phyloP scores from a whole-genome alignment of 345 rosid genomes.

The Corchorus olitorius region DNA sequence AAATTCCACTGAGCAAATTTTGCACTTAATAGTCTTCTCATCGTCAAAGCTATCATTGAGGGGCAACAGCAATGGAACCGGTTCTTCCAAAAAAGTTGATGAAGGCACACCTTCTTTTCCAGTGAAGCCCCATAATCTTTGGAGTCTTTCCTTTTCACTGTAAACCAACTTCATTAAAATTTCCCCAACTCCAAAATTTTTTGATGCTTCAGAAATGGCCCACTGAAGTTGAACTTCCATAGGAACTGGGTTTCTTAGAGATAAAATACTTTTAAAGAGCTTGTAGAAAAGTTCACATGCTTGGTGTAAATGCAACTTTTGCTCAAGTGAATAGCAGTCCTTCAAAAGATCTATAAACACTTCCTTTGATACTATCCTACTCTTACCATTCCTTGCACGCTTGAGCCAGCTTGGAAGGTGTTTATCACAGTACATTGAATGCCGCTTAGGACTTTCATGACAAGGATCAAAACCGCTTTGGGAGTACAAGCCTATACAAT shows the following conservation, averaged over 20 bases:
- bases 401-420: conserved; percentile 99
- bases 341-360: conserved; percentile 76
- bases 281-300: conserved; percentile 97
- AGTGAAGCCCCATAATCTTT: conserved; percentile 71
- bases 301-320: conserved; percentile 74
- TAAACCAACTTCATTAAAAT: conserved; percentile 72
- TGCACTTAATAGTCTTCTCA: conserved; percentile 56
- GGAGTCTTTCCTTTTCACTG: conserved; percentile 75
- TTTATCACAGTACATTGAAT: conserved; percentile 78
- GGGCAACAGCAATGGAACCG: conserved; percentile 44
- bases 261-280: conserved; percentile 87
- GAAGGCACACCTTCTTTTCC: conserved; percentile 41
- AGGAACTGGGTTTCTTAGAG: conserved; percentile 90
- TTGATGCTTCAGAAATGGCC: conserved; percentile 94
- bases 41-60: conserved; percentile 39
- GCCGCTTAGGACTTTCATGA: conserved; percentile 67
- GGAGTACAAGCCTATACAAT: conserved; percentile 68
- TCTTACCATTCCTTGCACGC: conserved; percentile 98
- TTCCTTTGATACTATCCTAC: conserved; percentile 92
- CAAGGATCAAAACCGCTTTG: conserved; percentile 51
- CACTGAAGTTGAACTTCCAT: conserved; percentile 90
- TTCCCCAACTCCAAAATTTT: conserved; percentile 60
- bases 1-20: conserved; percentile 60
- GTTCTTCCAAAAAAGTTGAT: conserved; percentile 42
- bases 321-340: conserved; percentile 59